A percentile compares a stretch with the other conserved stretches of the same genome.
Conservation (phyloP, 768 basidiomycete species). For the Suillus subluteus region DNA sequence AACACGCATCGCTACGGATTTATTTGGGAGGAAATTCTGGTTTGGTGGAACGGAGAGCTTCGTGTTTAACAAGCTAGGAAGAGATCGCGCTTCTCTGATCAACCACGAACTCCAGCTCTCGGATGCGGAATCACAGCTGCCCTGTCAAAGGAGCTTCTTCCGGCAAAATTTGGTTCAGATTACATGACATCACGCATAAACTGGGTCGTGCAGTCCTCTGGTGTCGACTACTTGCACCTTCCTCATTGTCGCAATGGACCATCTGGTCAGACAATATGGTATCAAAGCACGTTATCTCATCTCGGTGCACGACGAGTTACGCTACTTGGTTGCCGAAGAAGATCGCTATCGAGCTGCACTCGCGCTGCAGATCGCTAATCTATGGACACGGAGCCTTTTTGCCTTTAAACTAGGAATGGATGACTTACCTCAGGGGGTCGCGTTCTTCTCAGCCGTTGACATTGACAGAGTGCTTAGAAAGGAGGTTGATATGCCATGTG, state of each 20-base stretch:
- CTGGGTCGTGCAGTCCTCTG: slow-evolving; percentile 99
- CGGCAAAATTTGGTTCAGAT: slow-evolving; percentile 77
- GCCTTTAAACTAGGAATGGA: slow-evolving; percentile 92
- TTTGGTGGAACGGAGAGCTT: slow-evolving; percentile 95
- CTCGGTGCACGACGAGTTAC: slow-evolving; percentile 96
- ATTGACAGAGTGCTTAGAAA: slow-evolving; percentile 90
- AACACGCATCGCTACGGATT: slow-evolving; percentile 75
- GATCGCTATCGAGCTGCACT: slow-evolving; percentile 91
- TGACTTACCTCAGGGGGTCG: slow-evolving; percentile 92
- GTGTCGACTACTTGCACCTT: slow-evolving; percentile 97
- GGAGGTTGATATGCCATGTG: slow-evolving; percentile 94
- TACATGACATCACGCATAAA: slow-evolving; percentile 98
- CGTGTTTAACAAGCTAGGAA: slow-evolving; percentile 97
- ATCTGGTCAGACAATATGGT: slow-evolving; percentile 77
- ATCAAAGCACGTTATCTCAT: slow-evolving; percentile 93
- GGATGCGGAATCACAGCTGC: slow-evolving; percentile 94
- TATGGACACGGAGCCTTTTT: slow-evolving; percentile 93
- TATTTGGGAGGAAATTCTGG: slow-evolving; percentile 90
- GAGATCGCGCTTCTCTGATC: slow-evolving; percentile 87
- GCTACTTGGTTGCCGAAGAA: slow-evolving; percentile 87
- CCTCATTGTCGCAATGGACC: slow-evolving; percentile 94
- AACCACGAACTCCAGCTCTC: slow-evolving; percentile 89
- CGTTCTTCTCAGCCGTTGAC: slow-evolving; percentile 97
- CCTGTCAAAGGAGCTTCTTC: slow-evolving; percentile 87
- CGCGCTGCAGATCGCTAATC: slow-evolving; percentile 91